Base-by-base conservation (phyloP, 2,329 filamentous ascomycete genomes). In the Neurospora sp. region DNA sequence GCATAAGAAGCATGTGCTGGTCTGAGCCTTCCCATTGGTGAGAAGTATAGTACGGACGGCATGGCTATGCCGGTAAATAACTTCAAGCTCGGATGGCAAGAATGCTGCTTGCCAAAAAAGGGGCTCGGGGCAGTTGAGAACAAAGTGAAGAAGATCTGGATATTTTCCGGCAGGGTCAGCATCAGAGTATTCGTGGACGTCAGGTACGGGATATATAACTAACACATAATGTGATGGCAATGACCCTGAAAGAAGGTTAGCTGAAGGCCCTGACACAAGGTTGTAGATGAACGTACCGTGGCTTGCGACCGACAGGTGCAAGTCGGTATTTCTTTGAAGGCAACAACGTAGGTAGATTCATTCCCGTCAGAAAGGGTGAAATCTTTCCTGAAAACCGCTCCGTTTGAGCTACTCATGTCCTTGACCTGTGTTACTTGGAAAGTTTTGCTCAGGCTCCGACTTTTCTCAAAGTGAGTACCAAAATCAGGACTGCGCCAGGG, bases 281-380 rank as follows among this genome's bases (percentile, higher is more conserved):
- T 6, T 10, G 17, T 19, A 8, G 11, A 28, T 52, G 8, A 52
- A 58, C 46, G 2, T 58, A 58, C 19, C 2, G 0, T 58, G 2
- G 2, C 0, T 58, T 15, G 19, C 13, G 19, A 28, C 3, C 2
- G 0, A 17, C 46, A 58, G 3, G 46, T 4, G 23, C 46, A 58
- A 8, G 19, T 17, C 3, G 46, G 46, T 8, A 58, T 17, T 1
- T 28, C 46, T 1, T 58, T 0, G 6, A 58, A 58, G 7, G 23
- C 11, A 9, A 58, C 6, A 33, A 58, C 1, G 0, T 0, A 33
- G 1, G 7, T 15, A 0, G 0, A 15, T 58, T 0, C 23, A 1
- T 28, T 2, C 13, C 4, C 3, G 13, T 9, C 1, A 0, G 0
- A 2, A 15, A 58, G 0, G 23, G 23, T 58, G 3, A 58, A 58